Conservation (phyloP, 306 rosid species). For the Medicago truncatula region DNA sequence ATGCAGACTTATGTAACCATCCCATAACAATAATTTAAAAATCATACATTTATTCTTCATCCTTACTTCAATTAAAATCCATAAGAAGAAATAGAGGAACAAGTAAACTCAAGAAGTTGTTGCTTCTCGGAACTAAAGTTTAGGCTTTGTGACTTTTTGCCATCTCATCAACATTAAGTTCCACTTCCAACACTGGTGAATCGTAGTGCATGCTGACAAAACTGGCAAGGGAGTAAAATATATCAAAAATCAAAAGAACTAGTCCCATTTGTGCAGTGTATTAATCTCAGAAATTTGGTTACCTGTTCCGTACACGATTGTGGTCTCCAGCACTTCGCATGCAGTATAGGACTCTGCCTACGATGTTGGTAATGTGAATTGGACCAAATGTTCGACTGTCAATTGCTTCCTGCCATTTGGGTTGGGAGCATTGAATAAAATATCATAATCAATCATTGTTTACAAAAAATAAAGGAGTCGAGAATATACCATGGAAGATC, state of each 20-base stretch:
- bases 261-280: conserved; percentile 3
- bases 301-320: conserved; percentile 92
- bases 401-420: conserved; percentile 76
- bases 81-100: conserved; percentile 44
- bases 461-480: conserved; percentile 21
- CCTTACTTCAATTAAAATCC: conserved; percentile 46
- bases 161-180: conserved; percentile 91
- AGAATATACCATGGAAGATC: conserved; percentile 27
- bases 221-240: conserved; percentile 54
- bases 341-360: conserved; percentile 93
- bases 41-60: conserved; percentile 43
- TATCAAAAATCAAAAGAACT: conserved; percentile 25
- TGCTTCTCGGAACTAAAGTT: conserved; percentile 41
- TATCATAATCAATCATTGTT: conserved; percentile 1
- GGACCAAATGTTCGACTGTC: conserved; percentile 97
- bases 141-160: conserved; percentile 74
- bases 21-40: no score
- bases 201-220: conserved; percentile 68
- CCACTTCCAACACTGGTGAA: conserved; percentile 76
- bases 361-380: conserved; percentile 76
- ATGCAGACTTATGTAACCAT: no score
- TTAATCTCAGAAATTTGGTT: conserved; percentile 39
- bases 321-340: conserved; percentile 92
- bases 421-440: conserved; percentile 32
- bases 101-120: conserved; percentile 49